These are phyloP conservation scores for Angophora floribunda DNA, from an alignment of 345 rosid genomes.

Conservation along the genomic window DNA sequence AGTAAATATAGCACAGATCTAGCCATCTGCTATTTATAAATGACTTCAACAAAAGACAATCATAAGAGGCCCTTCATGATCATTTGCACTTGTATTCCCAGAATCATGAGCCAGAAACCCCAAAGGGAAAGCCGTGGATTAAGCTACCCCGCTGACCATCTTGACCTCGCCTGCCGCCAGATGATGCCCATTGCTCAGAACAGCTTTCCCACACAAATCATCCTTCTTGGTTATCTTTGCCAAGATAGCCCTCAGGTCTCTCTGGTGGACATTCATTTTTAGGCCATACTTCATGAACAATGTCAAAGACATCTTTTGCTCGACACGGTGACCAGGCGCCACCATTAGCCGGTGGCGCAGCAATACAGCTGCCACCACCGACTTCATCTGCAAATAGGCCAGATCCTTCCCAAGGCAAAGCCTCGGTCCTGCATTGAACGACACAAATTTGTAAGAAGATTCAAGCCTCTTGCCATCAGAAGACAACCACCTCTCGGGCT, in stretches of 20 bases:
- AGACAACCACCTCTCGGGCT: conserved; percentile 36
- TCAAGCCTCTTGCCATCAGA: conserved; percentile 8
- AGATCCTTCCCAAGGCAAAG: conserved; percentile 40
- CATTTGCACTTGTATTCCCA: not conserved
- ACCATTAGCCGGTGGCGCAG: conserved; percentile 28
- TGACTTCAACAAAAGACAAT: not conserved
- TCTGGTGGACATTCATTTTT: conserved; percentile 17
- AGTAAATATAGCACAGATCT: not conserved
- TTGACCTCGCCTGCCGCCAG: not conserved
- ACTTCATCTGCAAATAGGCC: conserved; percentile 41
- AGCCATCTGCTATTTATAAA: not conserved
- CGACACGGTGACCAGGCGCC: conserved; percentile 29
- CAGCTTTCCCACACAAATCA: not conserved
- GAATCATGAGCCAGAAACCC: not conserved
- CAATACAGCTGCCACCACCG: conserved; percentile 25
- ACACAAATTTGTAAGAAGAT: conserved; percentile 10
- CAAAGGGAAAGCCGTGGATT: not conserved
- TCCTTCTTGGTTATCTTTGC: not conserved
- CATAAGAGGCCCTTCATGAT: not conserved
- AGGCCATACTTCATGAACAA: conserved; percentile 42
- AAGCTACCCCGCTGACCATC: not conserved
- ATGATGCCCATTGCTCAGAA: not conserved
- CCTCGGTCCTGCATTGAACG: conserved; percentile 48
- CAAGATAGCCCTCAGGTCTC: conserved; percentile 20
- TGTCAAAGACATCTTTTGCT: conserved; percentile 48